Conservation (phyloP, 1,284 basidiomycete genomes). For the Cryptococcus jaspeensis region DNA sequence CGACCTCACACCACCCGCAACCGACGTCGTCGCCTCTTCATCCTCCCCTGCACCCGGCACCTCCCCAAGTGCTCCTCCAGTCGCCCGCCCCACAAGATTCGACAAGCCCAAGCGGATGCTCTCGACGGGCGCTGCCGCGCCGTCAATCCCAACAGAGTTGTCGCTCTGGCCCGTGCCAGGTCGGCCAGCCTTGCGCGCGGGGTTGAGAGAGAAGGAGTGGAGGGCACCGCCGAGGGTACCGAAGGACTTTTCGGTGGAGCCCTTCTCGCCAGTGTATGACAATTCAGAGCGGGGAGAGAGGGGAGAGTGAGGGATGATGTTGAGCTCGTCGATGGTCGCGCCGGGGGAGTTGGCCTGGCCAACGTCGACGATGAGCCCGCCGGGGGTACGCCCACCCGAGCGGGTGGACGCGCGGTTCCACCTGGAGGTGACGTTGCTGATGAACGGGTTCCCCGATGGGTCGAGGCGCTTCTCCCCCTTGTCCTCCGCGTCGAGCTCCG, state of each 20-base stretch:
- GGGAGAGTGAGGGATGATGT: background rate
- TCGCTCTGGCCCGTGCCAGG: slow-evolving; percentile 14
- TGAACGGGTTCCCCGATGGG: slow-evolving; percentile 18
- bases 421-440: background rate
- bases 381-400: slow-evolving; percentile 13
- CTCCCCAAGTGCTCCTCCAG: slow-evolving; percentile 4
- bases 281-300: background rate
- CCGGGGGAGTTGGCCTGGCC: background rate
- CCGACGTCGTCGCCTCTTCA: slow-evolving; percentile 9
- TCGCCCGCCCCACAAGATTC: slow-evolving; percentile 15
- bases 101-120: slow-evolving; percentile 22
- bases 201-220: slow-evolving; percentile 2
- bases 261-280: background rate
- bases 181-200: slow-evolving; percentile 4
- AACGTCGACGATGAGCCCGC: slow-evolving; percentile 22
- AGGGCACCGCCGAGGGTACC: background rate
- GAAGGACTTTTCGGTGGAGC: background rate
- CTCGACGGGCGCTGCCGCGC: slow-evolving; percentile 10
- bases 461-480: slow-evolving; percentile 16
- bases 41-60: background rate
- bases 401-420: background rate
- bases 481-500: slow-evolving; percentile 38
- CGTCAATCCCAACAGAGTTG: slow-evolving; percentile 1
- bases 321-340: background rate
- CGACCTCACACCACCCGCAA: slow-evolving; percentile 16